These are phyloP conservation scores for Tulasnella sp. DNA, from an alignment of 768 basidiomycete genomes.

Conservation along the genomic window DNA sequence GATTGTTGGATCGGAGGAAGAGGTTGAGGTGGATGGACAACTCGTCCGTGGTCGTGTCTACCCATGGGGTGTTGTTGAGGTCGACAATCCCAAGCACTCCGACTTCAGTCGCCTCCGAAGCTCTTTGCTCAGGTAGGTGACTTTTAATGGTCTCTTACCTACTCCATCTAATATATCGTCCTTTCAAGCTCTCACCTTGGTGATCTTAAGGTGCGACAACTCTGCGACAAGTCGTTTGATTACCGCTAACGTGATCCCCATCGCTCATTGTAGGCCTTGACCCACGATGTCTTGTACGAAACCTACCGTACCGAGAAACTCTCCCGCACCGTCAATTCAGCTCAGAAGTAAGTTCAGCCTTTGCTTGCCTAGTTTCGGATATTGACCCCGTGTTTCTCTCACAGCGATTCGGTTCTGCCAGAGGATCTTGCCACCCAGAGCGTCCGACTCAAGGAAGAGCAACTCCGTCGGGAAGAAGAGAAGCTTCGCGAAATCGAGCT, in stretches of 20 bases:
- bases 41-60: conserved; percentile 90
- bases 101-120: conserved; percentile 92
- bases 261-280: conserved; percentile 53
- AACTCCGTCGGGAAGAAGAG: conserved; percentile 94
- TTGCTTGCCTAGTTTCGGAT: conserved; percentile 21
- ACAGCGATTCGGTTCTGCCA: conserved; percentile 83
- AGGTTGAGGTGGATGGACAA: conserved; percentile 89
- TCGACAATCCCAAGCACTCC: conserved; percentile 99
- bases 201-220: conserved; percentile 67
- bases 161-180: conserved; percentile 13
- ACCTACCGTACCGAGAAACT: conserved; percentile 98
- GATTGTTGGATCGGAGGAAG: conserved; percentile 95
- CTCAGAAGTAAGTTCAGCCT: conserved; percentile 53
- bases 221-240: background rate
- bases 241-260: background rate
- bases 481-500: conserved; percentile 98
- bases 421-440: conserved; percentile 96
- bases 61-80: conserved; percentile 98
- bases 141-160: conserved; percentile 1
- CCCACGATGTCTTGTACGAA: conserved; percentile 88
- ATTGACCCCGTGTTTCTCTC: conserved; percentile 17
- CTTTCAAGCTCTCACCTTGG: conserved; percentile 79
- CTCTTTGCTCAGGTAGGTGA: conserved; percentile 76
- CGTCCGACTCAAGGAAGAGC: conserved; percentile 97
- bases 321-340: conserved; percentile 80